phyloP scores from a whole-genome alignment of 805 yeast genomes.

The Metschnikowia noctiluminum region DNA sequence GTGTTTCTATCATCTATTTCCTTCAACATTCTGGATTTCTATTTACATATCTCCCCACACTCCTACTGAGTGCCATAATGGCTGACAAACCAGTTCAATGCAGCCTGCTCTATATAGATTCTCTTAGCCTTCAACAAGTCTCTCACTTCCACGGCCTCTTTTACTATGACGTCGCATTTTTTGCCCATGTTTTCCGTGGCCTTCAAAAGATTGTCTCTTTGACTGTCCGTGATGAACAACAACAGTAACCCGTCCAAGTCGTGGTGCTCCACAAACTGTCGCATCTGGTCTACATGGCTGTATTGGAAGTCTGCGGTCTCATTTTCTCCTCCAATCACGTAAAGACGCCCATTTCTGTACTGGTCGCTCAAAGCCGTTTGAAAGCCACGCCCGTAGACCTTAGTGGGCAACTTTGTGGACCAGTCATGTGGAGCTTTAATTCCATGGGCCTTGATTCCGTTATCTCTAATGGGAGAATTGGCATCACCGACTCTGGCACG shows the following conservation, averaged over 20 bases:
- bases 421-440: slow-evolving; percentile 88
- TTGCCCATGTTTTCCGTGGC: slow-evolving; percentile 52
- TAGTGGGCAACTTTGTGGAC: slow-evolving; percentile 70
- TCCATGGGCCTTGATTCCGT: slow-evolving; percentile 87
- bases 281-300: slow-evolving; percentile 43
- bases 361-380: slow-evolving; percentile 79
- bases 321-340: slow-evolving; percentile 56
- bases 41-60: background rate
- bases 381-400: slow-evolving; percentile 72
- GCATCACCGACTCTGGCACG: slow-evolving; percentile 95
- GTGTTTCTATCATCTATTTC: background rate
- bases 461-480: slow-evolving; percentile 86
- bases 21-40: background rate
- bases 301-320: slow-evolving; percentile 37
- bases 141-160: slow-evolving; percentile 79
- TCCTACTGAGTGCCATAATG: slow-evolving; percentile 19
- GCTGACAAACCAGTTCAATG: slow-evolving; percentile 58
- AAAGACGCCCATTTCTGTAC: slow-evolving; percentile 71
- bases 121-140: slow-evolving; percentile 79
- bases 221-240: slow-evolving; percentile 64
- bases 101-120: slow-evolving; percentile 66
- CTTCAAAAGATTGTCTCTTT: slow-evolving; percentile 56
- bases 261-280: slow-evolving; percentile 49
- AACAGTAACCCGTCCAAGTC: slow-evolving; percentile 50
- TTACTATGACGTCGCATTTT: slow-evolving; percentile 62